Evolutionary conservation across 2,329 filamentous ascomycete genomes (phyloP).

Genomic region (Chaetomiaceae sp.): DNA sequence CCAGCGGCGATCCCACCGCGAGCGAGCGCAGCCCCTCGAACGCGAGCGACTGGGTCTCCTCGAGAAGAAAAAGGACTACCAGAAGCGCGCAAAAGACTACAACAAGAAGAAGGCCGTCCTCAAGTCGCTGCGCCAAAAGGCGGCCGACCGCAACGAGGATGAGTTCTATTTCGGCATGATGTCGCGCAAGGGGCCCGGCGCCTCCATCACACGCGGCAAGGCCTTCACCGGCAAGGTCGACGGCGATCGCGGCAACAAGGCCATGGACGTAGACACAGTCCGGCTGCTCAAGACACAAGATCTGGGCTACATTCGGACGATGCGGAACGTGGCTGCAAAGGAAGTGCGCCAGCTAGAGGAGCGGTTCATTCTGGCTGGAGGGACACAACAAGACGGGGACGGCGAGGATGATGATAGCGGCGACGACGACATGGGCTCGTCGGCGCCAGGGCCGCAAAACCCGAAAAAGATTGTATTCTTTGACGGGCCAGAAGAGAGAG

Average conservation of each 20-base stretch:
- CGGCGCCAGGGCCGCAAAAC: slow-evolving; percentile 15
- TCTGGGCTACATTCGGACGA: slow-evolving; percentile 59
- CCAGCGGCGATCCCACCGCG: slow-evolving; percentile 63
- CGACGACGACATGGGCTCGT: slow-evolving; percentile 25
- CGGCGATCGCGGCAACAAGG: slow-evolving; percentile 54
- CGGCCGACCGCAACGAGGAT: slow-evolving; percentile 64
- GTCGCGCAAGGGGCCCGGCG: slow-evolving; percentile 53
- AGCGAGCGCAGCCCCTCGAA: slow-evolving; percentile 81
- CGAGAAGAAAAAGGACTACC: slow-evolving; percentile 88
- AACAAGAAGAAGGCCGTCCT: slow-evolving; percentile 61
- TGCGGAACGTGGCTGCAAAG: slow-evolving; percentile 56
- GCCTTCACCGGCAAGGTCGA: slow-evolving; percentile 52
- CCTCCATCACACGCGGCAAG: slow-evolving; percentile 42
- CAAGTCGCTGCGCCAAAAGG: slow-evolving; percentile 57
- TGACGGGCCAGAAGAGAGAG: slow-evolving; percentile 37
- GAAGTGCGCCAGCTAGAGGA: slow-evolving; percentile 54
- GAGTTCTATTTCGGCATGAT: slow-evolving; percentile 71
- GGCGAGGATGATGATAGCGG: slow-evolving; percentile 32
- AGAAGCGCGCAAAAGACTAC: slow-evolving; percentile 61
- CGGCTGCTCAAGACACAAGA: slow-evolving; percentile 67
- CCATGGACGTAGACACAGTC: slow-evolving; percentile 53
- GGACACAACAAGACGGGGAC: slow-evolving; percentile 30
- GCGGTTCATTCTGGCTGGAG: slow-evolving; percentile 45
- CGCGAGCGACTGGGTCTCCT: slow-evolving; percentile 84
- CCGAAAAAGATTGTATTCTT: slow-evolving; percentile 51